These are phyloP conservation scores for Spiraea crenata DNA, from an alignment of 331 rosid species.

Conservation along the genomic window DNA sequence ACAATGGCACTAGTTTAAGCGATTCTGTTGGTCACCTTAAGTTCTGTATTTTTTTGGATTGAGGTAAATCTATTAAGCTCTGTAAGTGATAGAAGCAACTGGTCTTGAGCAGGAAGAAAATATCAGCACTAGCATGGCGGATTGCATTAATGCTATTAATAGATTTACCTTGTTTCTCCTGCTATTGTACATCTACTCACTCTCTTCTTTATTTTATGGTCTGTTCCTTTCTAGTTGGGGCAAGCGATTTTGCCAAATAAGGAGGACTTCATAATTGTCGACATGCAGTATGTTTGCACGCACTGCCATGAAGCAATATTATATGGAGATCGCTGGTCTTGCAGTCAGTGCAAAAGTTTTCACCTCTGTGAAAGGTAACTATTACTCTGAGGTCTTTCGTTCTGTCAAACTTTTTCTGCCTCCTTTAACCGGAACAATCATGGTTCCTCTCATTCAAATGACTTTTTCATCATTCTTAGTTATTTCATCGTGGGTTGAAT, in stretches of 20 bases:
- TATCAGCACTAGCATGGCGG: not conserved
- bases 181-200: not conserved
- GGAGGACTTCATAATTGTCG: slow-evolving; percentile 56
- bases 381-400: not conserved
- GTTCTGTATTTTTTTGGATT: not conserved
- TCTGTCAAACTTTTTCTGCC: not conserved
- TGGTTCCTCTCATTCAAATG: not conserved
- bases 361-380: slow-evolving; percentile 62
- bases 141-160: not conserved
- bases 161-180: not conserved
- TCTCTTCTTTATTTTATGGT: slow-evolving; percentile 12
- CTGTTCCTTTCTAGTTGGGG: slow-evolving; percentile 40
- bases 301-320: slow-evolving; percentile 47
- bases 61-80: not conserved
- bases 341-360: slow-evolving; percentile 47
- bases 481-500: not conserved
- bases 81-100: not conserved
- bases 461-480: not conserved
- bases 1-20: not conserved
- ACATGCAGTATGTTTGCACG: slow-evolving; percentile 50
- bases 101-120: not conserved
- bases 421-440: not conserved
- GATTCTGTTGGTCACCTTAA: not conserved
- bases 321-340: slow-evolving; percentile 58
- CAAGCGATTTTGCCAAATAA: slow-evolving; percentile 36